Percentiles rank a stretch among this genome's conserved stretches.
Evolutionary conservation across 2,329 filamentous ascomycete genomes (phyloP).

Genomic region (Xylaria sp.): DNA sequence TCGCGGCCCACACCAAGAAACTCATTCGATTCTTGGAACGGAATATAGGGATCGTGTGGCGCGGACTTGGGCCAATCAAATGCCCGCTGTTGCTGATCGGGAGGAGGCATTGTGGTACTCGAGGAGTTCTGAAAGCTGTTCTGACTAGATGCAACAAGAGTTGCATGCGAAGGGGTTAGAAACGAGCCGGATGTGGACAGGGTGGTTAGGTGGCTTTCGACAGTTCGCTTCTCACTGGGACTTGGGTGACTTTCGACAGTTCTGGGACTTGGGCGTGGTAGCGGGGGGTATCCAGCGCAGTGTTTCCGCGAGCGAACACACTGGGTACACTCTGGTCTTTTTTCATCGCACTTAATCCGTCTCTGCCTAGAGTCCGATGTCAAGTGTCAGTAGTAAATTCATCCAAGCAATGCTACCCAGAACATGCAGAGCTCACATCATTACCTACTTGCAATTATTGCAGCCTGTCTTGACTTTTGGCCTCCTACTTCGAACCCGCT

Average conservation of each 20-base stretch:
- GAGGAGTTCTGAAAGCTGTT: too few relatives aligned
- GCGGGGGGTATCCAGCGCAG: neutral
- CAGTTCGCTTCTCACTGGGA: too few relatives aligned
- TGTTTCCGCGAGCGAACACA: neutral
- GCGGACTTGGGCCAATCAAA: constrained; percentile 84
- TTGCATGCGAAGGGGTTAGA: too few relatives aligned
- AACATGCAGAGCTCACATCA: neutral
- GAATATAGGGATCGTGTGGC: too few relatives aligned
- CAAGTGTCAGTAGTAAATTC: too few relatives aligned
- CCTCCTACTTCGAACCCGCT: neutral
- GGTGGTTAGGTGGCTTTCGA: too few relatives aligned
- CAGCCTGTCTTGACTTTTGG: neutral
- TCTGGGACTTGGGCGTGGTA: neutral
- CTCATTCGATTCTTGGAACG: constrained; percentile 78
- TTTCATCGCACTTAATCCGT: neutral
- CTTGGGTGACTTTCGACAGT: too few relatives aligned
- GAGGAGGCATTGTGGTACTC: constrained; percentile 43
- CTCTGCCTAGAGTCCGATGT: neutral
- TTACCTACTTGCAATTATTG: neutral
- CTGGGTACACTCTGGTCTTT: neutral
- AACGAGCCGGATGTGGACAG: too few relatives aligned
- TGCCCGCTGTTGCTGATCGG: constrained; percentile 63
- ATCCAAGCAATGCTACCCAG: neutral
- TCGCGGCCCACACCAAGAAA: constrained; percentile 69
- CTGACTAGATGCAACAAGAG: too few relatives aligned